Percentiles rank a stretch among this genome's conserved stretches.
Evolutionary conservation across 2,329 filamentous ascomycete species (phyloP).

Genomic region (Colletotrichum tropicale): DNA sequence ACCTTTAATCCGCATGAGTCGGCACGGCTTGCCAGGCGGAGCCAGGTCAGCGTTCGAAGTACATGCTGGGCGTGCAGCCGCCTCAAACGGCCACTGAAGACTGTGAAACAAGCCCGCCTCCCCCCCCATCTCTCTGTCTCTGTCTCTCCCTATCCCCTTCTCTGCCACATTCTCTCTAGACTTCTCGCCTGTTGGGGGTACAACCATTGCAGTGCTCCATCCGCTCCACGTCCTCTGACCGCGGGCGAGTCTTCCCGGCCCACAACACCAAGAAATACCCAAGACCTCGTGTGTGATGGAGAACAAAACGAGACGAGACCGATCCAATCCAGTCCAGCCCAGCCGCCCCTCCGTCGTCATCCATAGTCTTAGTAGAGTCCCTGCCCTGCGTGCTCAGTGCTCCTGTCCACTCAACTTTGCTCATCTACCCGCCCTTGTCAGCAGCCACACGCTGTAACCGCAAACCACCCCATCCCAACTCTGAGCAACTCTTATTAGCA

Average conservation of each 20-base stretch:
- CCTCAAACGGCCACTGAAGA: constrained; percentile 17
- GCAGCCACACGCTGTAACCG: neutral
- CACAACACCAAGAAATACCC: constrained; percentile 4
- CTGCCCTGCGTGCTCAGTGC: neutral
- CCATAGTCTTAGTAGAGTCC: neutral
- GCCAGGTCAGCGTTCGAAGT: neutral
- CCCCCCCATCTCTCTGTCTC: neutral
- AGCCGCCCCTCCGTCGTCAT: neutral
- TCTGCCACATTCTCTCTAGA: neutral
- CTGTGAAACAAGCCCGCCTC: constrained; percentile 11
- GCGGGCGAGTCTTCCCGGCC: constrained; percentile 12
- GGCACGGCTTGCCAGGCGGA: neutral
- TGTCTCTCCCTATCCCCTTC: neutral
- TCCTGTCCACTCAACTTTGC: constrained; percentile 8
- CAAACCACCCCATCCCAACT: neutral
- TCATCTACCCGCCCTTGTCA: constrained; percentile 13
- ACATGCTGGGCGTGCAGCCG: constrained; percentile 15
- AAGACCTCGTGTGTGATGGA: neutral
- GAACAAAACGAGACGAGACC: neutral
- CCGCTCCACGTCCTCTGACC: neutral
- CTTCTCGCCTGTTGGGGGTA: neutral
- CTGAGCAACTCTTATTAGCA: neutral
- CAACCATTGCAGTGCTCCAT: neutral
- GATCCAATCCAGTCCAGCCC: neutral
- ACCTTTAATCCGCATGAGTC: neutral